These are phyloP conservation scores for Epithemia pelagica DNA, from an alignment of 108 stramenopile species.

Conservation along the genomic window DNA sequence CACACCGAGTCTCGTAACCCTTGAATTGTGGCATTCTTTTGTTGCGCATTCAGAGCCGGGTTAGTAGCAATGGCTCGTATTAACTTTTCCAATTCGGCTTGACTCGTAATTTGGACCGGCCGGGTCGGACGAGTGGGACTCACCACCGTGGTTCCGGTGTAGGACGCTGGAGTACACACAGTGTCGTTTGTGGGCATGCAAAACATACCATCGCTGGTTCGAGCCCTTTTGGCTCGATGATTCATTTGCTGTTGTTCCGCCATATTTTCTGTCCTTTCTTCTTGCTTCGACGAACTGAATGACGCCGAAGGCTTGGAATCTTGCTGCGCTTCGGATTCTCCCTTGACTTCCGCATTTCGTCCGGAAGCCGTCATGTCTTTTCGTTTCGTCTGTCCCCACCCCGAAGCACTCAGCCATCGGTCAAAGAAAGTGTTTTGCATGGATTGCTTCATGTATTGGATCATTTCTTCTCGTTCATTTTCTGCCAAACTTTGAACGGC, in stretches of 20 bases:
- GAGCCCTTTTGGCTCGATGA: not conserved
- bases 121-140: not conserved
- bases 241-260: not conserved
- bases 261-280: not conserved
- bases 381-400: conserved; percentile 57
- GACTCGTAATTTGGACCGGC: conserved; percentile 46
- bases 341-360: not conserved
- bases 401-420: conserved; percentile 77
- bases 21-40: conserved; percentile 82
- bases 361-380: not conserved
- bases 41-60: conserved; percentile 49
- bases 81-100: conserved; percentile 71
- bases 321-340: not conserved
- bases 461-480: conserved; percentile 75
- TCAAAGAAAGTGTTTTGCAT: conserved; percentile 91
- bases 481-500: conserved; percentile 81
- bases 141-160: conserved; percentile 2
- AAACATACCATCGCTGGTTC: not conserved
- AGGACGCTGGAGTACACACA: not conserved
- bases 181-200: not conserved
- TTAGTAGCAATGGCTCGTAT: conserved; percentile 80
- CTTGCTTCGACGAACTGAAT: too few relatives aligned
- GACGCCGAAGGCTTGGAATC: not conserved
- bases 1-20: conserved; percentile 73
- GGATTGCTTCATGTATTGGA: conserved; percentile 82